Base-by-base conservation (phyloP, 257 asterid species). In the Solanum virginianum region DNA sequence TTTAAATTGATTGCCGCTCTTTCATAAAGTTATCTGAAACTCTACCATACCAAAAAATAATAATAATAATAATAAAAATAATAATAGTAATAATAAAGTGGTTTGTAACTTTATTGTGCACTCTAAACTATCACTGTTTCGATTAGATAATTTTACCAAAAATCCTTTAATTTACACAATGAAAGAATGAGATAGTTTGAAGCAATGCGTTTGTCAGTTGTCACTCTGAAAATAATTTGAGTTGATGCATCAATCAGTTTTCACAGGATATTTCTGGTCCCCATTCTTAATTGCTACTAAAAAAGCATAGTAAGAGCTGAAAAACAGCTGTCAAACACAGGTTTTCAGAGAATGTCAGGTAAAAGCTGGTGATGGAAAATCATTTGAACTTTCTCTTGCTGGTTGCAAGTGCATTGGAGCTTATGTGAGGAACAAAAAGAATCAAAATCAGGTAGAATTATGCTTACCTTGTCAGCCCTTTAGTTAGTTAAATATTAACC, bases 401-500 rank as follows among this genome's bases (percentile, higher is more conserved):
- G 91, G 98, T 69, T 94, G 93, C 91, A 95, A 95, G 88, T 95
- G 99, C 89, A 93, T 95, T 69, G 98, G 99, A 70, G 99, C 99
- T 81, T 95, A 95, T 86, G 99, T 93, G 20, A 93, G 80, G 86
- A 94, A 89, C 92, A 95, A 94, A 83, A 95, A 92, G 94, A 94
- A 94, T 87, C 99, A 95, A 83, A 95, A 95, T 90, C 98, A 95
- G 98, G 98, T 92, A 90, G 53, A 13, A 68, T 60, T 69, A 18
- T 36, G n/a, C 83, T 55, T 81, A 26, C 65, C 29, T 79, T 11
- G 6, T 79, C 47, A 55, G 29, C 29, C 66, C 29, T 29, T 53
- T 79, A 53, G 26, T 79, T 77, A 2, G n/a, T 12, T 45, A 4
- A 26, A 39, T 81, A n/a, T 16, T 63, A 82, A 69, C 45, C n/a